Conservation (phyloP, 1,284 basidiomycete species). For the Clitocybe nebularis region DNA sequence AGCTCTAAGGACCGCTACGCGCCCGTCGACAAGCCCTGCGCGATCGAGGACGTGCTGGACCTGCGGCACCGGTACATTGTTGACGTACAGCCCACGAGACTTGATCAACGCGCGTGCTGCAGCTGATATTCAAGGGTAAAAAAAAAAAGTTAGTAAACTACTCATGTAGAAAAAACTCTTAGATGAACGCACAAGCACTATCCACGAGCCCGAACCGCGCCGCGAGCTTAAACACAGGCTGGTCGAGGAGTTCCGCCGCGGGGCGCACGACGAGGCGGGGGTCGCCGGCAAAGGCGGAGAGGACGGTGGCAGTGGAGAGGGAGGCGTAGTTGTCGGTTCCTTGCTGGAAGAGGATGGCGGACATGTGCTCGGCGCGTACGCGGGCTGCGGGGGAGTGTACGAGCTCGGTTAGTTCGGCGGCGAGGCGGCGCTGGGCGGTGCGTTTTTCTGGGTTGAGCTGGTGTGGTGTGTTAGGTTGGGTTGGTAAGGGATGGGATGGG, state of each 20-base stretch:
- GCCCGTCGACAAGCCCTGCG: slow-evolving; percentile 57
- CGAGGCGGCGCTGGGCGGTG: slow-evolving; percentile 75
- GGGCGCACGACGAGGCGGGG: slow-evolving; percentile 48
- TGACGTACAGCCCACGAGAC: slow-evolving; percentile 42
- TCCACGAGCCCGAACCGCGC: slow-evolving; percentile 45
- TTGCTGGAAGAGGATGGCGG: slow-evolving; percentile 63
- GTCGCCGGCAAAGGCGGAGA: slow-evolving; percentile 58
- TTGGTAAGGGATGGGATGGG: too few relatives aligned
- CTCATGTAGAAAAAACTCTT: slow-evolving; percentile 4
- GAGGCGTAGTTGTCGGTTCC: slow-evolving; percentile 38
- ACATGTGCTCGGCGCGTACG: slow-evolving; percentile 53
- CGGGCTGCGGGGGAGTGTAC: slow-evolving; percentile 61
- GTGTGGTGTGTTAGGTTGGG: too few relatives aligned
- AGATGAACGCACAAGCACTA: slow-evolving; percentile 46
- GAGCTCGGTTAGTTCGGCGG: slow-evolving; percentile 84
- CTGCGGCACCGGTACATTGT: slow-evolving; percentile 38
- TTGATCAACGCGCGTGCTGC: slow-evolving; percentile 54
- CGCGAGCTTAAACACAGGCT: slow-evolving; percentile 54
- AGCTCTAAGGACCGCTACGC: slow-evolving; percentile 65
- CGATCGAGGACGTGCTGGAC: slow-evolving; percentile 38
- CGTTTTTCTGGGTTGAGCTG: slow-evolving; percentile 48
- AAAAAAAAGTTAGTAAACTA: slow-evolving; percentile 4
- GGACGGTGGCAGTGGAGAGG: slow-evolving; percentile 41
- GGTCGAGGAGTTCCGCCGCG: slow-evolving; percentile 40
- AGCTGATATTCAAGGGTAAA: slow-evolving; percentile 32